Conservation (phyloP, 306 rosid genomes). For the Alnus rubra region DNA sequence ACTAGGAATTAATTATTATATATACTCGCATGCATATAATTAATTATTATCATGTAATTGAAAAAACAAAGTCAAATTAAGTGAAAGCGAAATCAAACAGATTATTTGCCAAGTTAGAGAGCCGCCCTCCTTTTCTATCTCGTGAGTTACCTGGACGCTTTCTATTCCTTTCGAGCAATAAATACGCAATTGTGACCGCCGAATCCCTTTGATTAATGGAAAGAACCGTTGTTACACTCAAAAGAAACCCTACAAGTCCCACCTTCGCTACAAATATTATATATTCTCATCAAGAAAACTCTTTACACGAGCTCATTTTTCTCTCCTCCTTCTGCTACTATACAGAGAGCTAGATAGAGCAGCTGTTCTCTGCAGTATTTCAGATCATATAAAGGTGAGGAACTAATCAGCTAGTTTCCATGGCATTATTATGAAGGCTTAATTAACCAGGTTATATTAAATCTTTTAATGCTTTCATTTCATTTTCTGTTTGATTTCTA, state of each 20-base stretch:
- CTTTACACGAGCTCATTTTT: slow-evolving; percentile 5
- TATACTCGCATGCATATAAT: not conserved
- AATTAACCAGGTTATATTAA: too few species aligned
- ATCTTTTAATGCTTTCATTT: not conserved
- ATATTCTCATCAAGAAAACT: slow-evolving; percentile 7
- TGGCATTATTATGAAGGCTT: too few species aligned
- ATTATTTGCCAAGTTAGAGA: slow-evolving; percentile 19
- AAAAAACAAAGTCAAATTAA: slow-evolving; percentile 37
- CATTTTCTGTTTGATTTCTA: not conserved
- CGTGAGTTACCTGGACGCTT: slow-evolving; percentile 40
- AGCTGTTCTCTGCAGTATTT: not conserved
- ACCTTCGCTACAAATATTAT: not conserved
- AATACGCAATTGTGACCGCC: slow-evolving; percentile 23
- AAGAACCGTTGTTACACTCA: slow-evolving; percentile 34
- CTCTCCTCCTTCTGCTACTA: not conserved
- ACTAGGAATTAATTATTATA: not conserved
- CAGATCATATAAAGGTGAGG: not conserved
- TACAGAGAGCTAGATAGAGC: not conserved
- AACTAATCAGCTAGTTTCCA: not conserved
- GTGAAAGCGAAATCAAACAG: slow-evolving; percentile 54
- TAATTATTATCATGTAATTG: slow-evolving; percentile 9
- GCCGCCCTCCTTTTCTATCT: slow-evolving; percentile 32
- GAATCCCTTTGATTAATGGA: slow-evolving; percentile 29
- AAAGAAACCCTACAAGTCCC: slow-evolving; percentile 10
- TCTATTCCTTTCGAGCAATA: slow-evolving; percentile 40